A percentile compares a stretch with the other conserved stretches of the same genome.
Evolutionary conservation across 352 stramenopile species (phyloP).

Genomic region (Phytophthora sojae): DNA sequence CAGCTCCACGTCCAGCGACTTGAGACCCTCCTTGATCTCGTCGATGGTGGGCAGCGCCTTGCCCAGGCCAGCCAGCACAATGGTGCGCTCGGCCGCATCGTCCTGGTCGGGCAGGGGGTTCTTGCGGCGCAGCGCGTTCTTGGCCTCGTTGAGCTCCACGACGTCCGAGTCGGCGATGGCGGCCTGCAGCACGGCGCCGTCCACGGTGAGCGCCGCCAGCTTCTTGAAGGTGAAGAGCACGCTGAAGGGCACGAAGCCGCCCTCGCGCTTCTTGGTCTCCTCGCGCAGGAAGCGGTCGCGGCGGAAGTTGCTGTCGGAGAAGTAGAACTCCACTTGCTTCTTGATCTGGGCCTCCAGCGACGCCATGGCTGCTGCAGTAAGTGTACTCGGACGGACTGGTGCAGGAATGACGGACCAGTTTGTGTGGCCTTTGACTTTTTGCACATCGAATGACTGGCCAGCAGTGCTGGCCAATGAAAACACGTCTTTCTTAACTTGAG

Average conservation of each 20-base stretch:
- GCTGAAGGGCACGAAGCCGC: conserved; percentile 85
- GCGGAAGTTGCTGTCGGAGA: conserved; percentile 93
- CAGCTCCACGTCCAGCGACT: conserved; percentile 61
- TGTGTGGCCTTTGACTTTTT: conserved; percentile 12
- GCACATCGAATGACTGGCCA: conserved; percentile 39
- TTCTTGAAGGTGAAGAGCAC: conserved; percentile 94
- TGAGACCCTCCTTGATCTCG: conserved; percentile 77
- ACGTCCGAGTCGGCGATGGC: conserved; percentile 80
- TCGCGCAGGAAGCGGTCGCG: conserved; percentile 91
- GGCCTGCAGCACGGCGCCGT: conserved; percentile 68
- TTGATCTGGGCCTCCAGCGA: conserved; percentile 80
- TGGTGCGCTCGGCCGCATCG: conserved; percentile 65
- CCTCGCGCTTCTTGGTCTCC: conserved; percentile 84
- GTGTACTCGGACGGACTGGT: conserved; percentile 10
- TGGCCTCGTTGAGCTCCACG: conserved; percentile 83
- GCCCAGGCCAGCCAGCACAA: conserved; percentile 79
- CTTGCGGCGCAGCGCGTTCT: conserved; percentile 81
- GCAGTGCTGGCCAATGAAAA: conserved; percentile 25
- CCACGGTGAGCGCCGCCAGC: conserved; percentile 84
- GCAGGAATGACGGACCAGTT: conserved; percentile 14
- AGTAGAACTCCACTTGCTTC: conserved; percentile 95
- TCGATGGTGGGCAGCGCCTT: conserved; percentile 72
- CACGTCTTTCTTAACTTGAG: neutral
- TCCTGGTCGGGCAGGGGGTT: conserved; percentile 71
- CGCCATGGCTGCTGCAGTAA: conserved; percentile 42